These are phyloP conservation scores for Pulveroboletus sp. DNA, from an alignment of 768 basidiomycete species.

Conservation along the genomic window DNA sequence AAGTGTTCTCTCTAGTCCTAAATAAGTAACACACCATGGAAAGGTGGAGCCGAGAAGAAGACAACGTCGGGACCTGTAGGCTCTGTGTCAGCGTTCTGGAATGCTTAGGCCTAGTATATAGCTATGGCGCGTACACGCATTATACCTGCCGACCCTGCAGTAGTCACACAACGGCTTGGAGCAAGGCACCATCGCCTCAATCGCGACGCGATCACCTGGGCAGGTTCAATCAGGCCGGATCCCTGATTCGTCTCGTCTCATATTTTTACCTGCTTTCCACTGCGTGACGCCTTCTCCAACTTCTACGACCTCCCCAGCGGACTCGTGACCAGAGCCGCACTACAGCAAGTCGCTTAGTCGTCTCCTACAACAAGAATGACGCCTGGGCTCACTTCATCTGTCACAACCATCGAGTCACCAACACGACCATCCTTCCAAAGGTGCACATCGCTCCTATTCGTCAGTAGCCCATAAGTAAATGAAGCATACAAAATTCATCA, in stretches of 20 bases:
- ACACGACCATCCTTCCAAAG: slow-evolving; percentile 70
- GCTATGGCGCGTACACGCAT: slow-evolving; percentile 42
- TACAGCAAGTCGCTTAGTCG: slow-evolving; percentile 16
- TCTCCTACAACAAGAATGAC: neutral
- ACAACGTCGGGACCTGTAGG: slow-evolving; percentile 40
- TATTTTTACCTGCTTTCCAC: slow-evolving; percentile 50
- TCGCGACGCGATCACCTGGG: slow-evolving; percentile 60
- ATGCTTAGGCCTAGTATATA: too few relatives aligned
- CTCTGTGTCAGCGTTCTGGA: slow-evolving; percentile 1
- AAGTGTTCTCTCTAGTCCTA: neutral
- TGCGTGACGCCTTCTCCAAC: slow-evolving; percentile 61
- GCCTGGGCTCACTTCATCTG: slow-evolving; percentile 46
- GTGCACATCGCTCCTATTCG: slow-evolving; percentile 60
- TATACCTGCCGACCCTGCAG: slow-evolving; percentile 61
- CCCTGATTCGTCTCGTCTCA: neutral
- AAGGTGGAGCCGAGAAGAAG: slow-evolving; percentile 70
- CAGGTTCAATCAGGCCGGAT: neutral
- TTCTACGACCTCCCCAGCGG: slow-evolving; percentile 62
- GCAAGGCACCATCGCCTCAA: slow-evolving; percentile 67
- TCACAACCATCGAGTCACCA: slow-evolving; percentile 67
- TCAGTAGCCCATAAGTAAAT: neutral
- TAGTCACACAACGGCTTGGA: slow-evolving; percentile 56
- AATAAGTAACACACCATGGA: slow-evolving; percentile 42
- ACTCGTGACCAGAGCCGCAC: slow-evolving; percentile 70
- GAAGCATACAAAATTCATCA: neutral